Conservation (phyloP, 1,284 basidiomycete species). For the Macrocystidia cucumis region DNA sequence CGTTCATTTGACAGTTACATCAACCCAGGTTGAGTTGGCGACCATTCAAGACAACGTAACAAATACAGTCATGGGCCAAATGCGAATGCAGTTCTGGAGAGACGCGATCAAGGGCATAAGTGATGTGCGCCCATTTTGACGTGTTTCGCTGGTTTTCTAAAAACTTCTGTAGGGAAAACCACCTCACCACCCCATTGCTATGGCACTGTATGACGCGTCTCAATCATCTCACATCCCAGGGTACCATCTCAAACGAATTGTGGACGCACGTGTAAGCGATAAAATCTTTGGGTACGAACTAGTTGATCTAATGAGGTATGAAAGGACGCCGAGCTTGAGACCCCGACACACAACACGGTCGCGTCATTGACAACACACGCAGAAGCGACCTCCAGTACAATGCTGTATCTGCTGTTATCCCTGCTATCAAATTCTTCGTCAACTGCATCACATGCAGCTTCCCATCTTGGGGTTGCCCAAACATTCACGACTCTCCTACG, state of each 20-base stretch:
- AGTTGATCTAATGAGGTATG: too few species aligned
- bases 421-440: constrained; percentile 59
- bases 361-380: constrained; percentile 68
- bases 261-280: constrained; percentile 70
- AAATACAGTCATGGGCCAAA: constrained; percentile 75
- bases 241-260: constrained; percentile 80
- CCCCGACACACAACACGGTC: constrained; percentile 61
- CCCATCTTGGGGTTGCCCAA: constrained; percentile 71
- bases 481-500: constrained; percentile 69
- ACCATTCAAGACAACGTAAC: constrained; percentile 76
- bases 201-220: constrained; percentile 62
- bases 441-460: constrained; percentile 70
- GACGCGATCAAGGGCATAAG: constrained; percentile 73
- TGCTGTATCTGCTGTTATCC: constrained; percentile 76
- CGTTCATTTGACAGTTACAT: constrained; percentile 5
- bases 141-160: constrained; percentile 9
- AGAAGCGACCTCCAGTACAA: constrained; percentile 73
- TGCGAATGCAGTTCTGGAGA: constrained; percentile 91
- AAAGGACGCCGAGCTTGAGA: constrained; percentile 70
- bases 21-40: constrained; percentile 71
- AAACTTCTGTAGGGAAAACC: constrained; percentile 64
- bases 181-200: constrained; percentile 77
- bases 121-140: constrained; percentile 41
- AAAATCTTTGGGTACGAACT: constrained; percentile 5
- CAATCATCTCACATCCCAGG: constrained; percentile 43